Percentiles rank a stretch among this genome's conserved stretches.
Evolutionary conservation across 768 basidiomycete species (phyloP).

Genomic region (Xerocomellus amylosporus): DNA sequence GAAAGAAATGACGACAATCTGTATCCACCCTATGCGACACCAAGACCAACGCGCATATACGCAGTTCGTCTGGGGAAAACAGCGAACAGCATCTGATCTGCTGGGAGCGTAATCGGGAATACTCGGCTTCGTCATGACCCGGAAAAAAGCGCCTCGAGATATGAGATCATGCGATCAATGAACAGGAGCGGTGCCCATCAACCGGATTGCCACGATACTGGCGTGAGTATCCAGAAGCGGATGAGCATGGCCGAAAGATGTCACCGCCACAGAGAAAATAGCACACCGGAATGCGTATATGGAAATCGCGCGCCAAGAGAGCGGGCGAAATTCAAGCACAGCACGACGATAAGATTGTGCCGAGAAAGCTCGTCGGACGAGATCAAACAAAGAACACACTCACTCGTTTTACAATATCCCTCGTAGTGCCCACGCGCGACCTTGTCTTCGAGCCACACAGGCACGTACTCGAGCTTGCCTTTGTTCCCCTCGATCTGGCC

Average conservation of each 20-base stretch:
- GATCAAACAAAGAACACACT: slow-evolving; percentile 31
- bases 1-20: not conserved
- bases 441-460: slow-evolving; percentile 89
- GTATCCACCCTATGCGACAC: not conserved
- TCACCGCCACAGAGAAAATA: slow-evolving; percentile 2
- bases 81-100: not conserved
- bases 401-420: slow-evolving; percentile 96
- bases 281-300: slow-evolving; percentile 6
- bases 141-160: not conserved
- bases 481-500: slow-evolving; percentile 43
- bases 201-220: not conserved
- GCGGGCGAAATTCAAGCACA: not conserved
- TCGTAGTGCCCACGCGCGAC: slow-evolving; percentile 94
- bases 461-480: slow-evolving; percentile 69
- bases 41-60: not conserved
- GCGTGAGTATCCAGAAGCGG: slow-evolving; percentile 4
- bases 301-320: slow-evolving; percentile 7
- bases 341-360: slow-evolving; percentile 9
- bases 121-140: not conserved
- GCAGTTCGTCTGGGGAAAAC: not conserved
- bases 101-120: not conserved
- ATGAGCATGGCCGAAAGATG: not conserved
- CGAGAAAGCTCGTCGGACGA: not conserved
- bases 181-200: not conserved
- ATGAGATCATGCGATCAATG: slow-evolving; percentile 6